A percentile compares a stretch with the other conserved stretches of the same genome.
Conservation (phyloP, 352 stramenopile species). For the Aphanomyces astaci region DNA sequence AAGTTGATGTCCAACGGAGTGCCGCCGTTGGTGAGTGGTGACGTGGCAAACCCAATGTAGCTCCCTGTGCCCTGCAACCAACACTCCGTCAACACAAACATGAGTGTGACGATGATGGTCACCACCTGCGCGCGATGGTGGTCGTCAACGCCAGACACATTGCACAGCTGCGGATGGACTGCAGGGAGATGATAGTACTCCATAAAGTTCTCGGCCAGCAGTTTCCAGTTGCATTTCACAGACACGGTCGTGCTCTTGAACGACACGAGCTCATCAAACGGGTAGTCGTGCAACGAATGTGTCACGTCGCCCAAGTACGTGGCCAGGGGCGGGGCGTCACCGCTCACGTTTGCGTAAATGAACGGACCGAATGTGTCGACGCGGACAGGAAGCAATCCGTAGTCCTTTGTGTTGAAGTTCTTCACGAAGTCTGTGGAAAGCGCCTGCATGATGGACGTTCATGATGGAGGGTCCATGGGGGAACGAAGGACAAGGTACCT, state of each 20-base stretch:
- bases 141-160: conserved; percentile 27
- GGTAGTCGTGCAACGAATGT: conserved; percentile 22
- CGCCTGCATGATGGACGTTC: conserved; percentile 22
- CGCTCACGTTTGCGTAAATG: conserved; percentile 26
- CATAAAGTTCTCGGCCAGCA: conserved; percentile 31
- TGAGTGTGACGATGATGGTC: not conserved
- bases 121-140: conserved; percentile 26
- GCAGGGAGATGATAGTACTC: conserved; percentile 31
- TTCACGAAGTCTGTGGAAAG: conserved; percentile 27
- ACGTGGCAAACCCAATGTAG: conserved; percentile 27
- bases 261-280: conserved; percentile 26
- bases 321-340: conserved; percentile 17
- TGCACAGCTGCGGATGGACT: conserved; percentile 26
- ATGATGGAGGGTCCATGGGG: not conserved
- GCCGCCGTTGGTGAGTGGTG: conserved; percentile 26
- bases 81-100: not conserved
- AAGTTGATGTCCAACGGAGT: conserved; percentile 24
- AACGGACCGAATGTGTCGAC: conserved; percentile 25
- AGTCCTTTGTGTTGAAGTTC: conserved; percentile 30
- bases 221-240: conserved; percentile 28
- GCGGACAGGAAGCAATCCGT: conserved; percentile 24
- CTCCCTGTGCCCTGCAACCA: conserved; percentile 18
- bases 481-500: not conserved
- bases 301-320: conserved; percentile 25
- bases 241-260: conserved; percentile 18